Evolutionary conservation across 2,329 filamentous ascomycete genomes (phyloP).

Genomic region (Talaromyces sp.): DNA sequence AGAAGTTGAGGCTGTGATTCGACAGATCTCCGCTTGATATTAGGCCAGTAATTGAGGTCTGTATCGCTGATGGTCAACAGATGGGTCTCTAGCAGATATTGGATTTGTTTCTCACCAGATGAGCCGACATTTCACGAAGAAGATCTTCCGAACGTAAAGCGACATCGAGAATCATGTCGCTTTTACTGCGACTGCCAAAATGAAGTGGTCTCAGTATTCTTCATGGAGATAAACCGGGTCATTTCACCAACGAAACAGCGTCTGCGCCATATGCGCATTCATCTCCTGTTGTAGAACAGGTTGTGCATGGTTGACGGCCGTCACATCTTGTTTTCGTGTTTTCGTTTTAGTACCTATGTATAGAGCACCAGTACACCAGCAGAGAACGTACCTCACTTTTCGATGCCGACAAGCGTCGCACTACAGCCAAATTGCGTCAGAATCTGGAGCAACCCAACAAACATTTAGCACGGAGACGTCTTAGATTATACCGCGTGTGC

Average conservation of each 20-base stretch:
- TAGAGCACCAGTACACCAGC: background rate
- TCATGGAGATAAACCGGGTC: background rate
- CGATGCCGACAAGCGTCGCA: background rate
- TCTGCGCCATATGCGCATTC: slow-evolving; percentile 31
- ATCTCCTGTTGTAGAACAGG: slow-evolving; percentile 23
- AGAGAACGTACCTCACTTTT: background rate
- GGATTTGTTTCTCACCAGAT: slow-evolving; percentile 32
- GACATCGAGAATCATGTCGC: slow-evolving; percentile 51
- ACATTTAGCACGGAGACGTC: background rate
- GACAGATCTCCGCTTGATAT: slow-evolving; percentile 7
- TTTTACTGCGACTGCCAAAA: slow-evolving; percentile 45
- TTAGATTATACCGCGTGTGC: slow-evolving; percentile 26
- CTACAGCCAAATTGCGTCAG: background rate
- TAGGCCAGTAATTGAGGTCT: slow-evolving; percentile 8
- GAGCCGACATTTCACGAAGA: slow-evolving; percentile 45
- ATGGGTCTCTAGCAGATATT: slow-evolving; percentile 7
- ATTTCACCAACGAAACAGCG: slow-evolving; percentile 26
- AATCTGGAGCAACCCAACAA: background rate
- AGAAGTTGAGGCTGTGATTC: slow-evolving; percentile 15
- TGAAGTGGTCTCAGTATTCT: background rate
- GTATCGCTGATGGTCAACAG: background rate
- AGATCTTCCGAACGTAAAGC: slow-evolving; percentile 48
- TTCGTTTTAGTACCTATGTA: background rate
- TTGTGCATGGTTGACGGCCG: slow-evolving; percentile 45
- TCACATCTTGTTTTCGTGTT: slow-evolving; percentile 40